Evolutionary conservation across 208 protist species (phyloP), one percentile per base, ranked within the genome.

Genomic region (Crithidia sp.): DNA sequence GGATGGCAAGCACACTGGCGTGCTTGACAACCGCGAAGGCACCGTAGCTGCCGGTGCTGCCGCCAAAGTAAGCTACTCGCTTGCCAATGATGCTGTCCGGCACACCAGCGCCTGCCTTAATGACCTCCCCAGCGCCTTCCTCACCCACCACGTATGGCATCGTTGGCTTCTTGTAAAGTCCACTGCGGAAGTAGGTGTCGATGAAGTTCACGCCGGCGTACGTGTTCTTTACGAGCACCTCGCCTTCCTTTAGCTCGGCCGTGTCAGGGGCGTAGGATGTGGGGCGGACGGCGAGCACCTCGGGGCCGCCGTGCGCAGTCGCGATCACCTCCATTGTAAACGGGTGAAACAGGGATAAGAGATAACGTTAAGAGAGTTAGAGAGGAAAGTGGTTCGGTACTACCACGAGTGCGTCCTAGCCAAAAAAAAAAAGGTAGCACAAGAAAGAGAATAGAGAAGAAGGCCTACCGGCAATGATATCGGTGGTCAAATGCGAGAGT

Each of bases 131-230:
- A 2, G 77, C 75, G 41, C 91, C 94, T 65, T 98, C 93, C 50
- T 87, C 79, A 28, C 96, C 94, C 4, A 82, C 64, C 37, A 86
- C 78, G 64, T 87, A 96, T 2, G 94, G 96, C 39, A 95, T 49
- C 19, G 68, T 65, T 4, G 81, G 70, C 63, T 90, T 92, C 77
- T 81, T 81, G 81, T 94, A 96, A 8, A 97, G 78, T 0, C 95
- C 92, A 5, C 36, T 69, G 50, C 94, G 86, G 72, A 85, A 95
- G 83, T 98, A 97, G 3, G 91, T 95, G 77, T 98, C 96, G 64
- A 98, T 97, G 74, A 98, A 98, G 83, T 98, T 98, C 39, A 98
- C 81, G 19, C 93, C 94, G 5, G 87, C 82, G 75, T 88, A 92
- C 2, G 52, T 54, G 75, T 88, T 91, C 28, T 61, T 52, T 28